Evolutionary conservation across 768 basidiomycete species (phyloP), one percentile per base, ranked within the genome.

Genomic region (Gyrodon lividus): DNA sequence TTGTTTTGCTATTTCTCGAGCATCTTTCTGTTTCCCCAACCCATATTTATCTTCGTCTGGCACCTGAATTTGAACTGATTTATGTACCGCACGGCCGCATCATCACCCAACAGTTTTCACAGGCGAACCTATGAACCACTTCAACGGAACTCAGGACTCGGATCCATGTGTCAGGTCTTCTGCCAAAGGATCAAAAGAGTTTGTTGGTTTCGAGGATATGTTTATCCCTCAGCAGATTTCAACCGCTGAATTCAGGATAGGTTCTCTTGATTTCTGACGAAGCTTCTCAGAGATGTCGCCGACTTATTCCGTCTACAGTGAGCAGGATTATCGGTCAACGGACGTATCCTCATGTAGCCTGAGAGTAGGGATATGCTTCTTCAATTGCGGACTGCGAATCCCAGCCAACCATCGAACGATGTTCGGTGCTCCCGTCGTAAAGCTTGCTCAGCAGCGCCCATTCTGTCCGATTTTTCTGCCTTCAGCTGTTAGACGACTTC

Each of bases 21-120:
- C 34, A n/a, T 28, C 7, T 35, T n/a, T 42, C 13, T 24, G 20
- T 26, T 47, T 34, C 22, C 33, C 6, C 33, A 35, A 24, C 16
- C 34, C 13, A 14, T 30, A 16, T 35, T 53, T 45, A 33, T 52
- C 16, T n/a, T 31, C 38, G 12, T 37, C 12, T 38, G 20, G 23
- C 41, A 23, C 31, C 40, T 51, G 47, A 28, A 43, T 26, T 24
- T 16, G 44, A 51, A 33, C 51, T 49, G 49, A 45, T 46, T 44
- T 5, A 22, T 46, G 22, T 49, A 47, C 24, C 16, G 14, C 41
- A 16, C 33, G 33, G 6, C 41, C 40, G 2, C 16, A 55, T 6
- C 12, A 20, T 24, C 20, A 7, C 22, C 19, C 26, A 24, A 34
- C 33, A 16, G 44, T 37, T 50, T 41, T 20, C 48, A 37, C 33